Evolutionary conservation across 1,139 yeast species (phyloP), one percentile per base, ranked within the genome.

Genomic region (Magnusiomyces suaveolens): DNA sequence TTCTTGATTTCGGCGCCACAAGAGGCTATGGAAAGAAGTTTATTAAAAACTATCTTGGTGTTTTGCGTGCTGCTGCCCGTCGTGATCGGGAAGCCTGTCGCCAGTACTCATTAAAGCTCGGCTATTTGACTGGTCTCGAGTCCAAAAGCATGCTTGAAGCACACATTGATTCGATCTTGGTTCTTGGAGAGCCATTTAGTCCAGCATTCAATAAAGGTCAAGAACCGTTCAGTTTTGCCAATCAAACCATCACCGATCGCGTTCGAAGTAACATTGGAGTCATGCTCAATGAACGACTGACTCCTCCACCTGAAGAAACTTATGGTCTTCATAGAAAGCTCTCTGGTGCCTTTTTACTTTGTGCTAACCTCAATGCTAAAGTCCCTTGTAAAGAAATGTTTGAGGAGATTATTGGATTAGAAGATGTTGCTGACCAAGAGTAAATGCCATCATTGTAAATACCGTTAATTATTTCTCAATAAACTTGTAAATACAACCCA

Each of bases 271-370:
- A 89, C 63, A 87, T 92, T 62, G 82, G 89, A 2, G 74, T 89
- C 52, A 90, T 92, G 98, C 77, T 92, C 61, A 80, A 84, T 60
- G 96, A 94, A 69, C 80, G 99, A 62, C 75, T 92, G 59, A 81
- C 96, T 3, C 97, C 98, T 3, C 99, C 98, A 3, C 99, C 99
- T 2, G 97, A 92, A 67, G 98, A 92, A 69, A 92, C 98, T 0
- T 92, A 92, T 68, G 87, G 96, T 8, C 75, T 94, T 63, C 98
- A 92, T 69, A 78, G 99, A 64, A 92, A 94, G 66, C 81, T 92
- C 66, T 86, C 96, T 67, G 98, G 99, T 12, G 95, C 94, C 1
- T 94, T 87, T 66, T 75, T 92, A 60, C 75, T 92, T 55, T 92
- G 98, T 72, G 87, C 97, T 2, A 80, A 89, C 64, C 76, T 92